Conservation (phyloP, 371 early-diverging fungal species). For the Syncephalastrum contaminatum region DNA sequence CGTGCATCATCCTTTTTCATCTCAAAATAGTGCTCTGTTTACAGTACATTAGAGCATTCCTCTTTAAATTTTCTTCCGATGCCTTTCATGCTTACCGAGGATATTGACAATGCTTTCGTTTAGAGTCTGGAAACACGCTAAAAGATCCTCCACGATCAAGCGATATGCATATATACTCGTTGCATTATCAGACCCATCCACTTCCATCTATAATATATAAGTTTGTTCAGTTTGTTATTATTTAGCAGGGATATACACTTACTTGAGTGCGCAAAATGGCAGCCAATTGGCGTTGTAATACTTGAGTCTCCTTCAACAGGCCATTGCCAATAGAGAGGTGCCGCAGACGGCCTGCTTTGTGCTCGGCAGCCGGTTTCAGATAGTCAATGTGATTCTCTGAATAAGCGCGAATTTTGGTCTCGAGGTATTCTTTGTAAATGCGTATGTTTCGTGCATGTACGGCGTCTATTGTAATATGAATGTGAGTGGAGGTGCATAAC, state of each 20-base stretch:
- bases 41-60: background rate
- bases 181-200: conserved; percentile 84
- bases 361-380: conserved; percentile 37
- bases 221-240: background rate
- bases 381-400: conserved; percentile 77
- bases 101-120: conserved; percentile 93
- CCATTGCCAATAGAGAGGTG: conserved; percentile 63
- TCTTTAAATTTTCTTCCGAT: background rate
- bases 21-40: conserved; percentile 81
- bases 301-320: conserved; percentile 72
- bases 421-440: conserved; percentile 80
- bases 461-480: conserved; percentile 16
- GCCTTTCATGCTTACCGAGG: conserved; percentile 52
- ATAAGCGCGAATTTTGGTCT: conserved; percentile 76
- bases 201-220: conserved; percentile 41
- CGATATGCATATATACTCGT: conserved; percentile 85
- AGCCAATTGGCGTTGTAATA: conserved; percentile 80
- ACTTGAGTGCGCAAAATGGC: conserved; percentile 79
- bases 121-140: conserved; percentile 82
- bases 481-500: conserved; percentile 16
- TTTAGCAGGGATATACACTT: conserved; percentile 9
- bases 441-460: conserved; percentile 78
- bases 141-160: conserved; percentile 81
- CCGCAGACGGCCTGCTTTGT: conserved; percentile 53
- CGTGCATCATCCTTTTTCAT: conserved; percentile 80